Percentiles rank a stretch among this genome's conserved stretches.
These are phyloP conservation scores for Oxytropis ochrocephala DNA, from an alignment of 306 rosid species.

Conservation along the genomic window DNA sequence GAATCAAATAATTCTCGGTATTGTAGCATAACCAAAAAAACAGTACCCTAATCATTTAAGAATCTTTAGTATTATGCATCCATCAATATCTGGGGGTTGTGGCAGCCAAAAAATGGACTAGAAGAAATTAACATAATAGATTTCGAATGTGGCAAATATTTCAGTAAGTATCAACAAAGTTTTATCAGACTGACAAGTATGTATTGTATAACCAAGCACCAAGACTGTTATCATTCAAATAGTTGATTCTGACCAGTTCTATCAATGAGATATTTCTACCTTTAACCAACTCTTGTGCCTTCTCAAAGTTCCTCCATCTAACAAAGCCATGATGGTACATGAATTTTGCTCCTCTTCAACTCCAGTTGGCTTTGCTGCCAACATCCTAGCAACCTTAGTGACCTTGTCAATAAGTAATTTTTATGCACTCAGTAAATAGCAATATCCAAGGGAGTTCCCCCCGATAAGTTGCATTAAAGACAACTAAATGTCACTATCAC, in stretches of 20 bases:
- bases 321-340: constrained; percentile 80
- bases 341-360: constrained; percentile 51
- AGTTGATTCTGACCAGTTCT: no score
- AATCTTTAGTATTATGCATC: neutral
- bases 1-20: neutral
- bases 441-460: constrained; percentile 7
- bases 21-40: neutral
- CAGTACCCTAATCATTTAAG: neutral
- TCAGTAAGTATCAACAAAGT: neutral
- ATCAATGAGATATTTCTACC: constrained; percentile 33
- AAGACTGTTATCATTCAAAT: neutral
- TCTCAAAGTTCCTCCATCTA: constrained; percentile 88
- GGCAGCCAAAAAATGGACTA: neutral
- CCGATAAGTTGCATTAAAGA: neutral
- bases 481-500: neutral
- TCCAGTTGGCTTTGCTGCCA: constrained; percentile 59
- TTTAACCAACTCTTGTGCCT: constrained; percentile 92
- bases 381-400: constrained; percentile 75
- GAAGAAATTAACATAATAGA: neutral
- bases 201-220: neutral
- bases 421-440: constrained; percentile 4
- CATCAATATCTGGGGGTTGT: neutral
- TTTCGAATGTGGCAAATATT: neutral
- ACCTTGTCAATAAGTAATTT: constrained; percentile 38
- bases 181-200: neutral